Evolutionary conservation across 2,329 filamentous ascomycete genomes (phyloP), one percentile per base, ranked within the genome.

Genomic region (Aspergillus sp.): DNA sequence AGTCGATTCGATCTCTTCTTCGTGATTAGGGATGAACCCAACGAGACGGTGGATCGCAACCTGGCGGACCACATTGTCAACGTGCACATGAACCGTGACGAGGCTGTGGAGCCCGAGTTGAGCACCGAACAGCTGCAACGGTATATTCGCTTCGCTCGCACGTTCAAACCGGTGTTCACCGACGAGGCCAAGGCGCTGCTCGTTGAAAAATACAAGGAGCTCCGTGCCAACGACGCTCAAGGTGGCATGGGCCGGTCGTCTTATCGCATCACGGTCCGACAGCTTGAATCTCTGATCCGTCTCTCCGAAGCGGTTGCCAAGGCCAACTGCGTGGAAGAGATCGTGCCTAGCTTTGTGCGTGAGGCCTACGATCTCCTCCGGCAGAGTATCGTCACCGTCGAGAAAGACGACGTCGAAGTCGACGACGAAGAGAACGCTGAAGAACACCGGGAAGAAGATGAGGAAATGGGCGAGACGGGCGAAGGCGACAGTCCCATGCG

Each of bases 1-100:
- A 96, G 92, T 55, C 91, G 95, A 82, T 99, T 99, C 77, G 95
- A 99, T 81, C 83, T 99, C 10, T 99, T 99, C 84, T 99, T 99
- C 73, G 92, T 99, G 55, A 90, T 99, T 26, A 85, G 98, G 0
- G 95, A 99, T 73, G 95, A 99, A 71, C 98, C 94, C 75, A 96
- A 97, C 72, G 94, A 98, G 78, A 80, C 85, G 45, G 87, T 96
- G 36, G 95, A 99, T 73, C 89, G 92, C 58, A 92, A 96, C 72
- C 84, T 99, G 4, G 95, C 95, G 2, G 86, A 94, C 71, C 95
- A 99, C 76, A 99, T 99, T 71, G 94, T 99, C 62, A 88, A 88
- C 60, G 89, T 99, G 58, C 95, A 99, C 78, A 92, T 95, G 75
- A 84, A 96, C 62, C 90, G 95, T 57, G 95, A 99, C 71, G 92